Evolutionary conservation across 2,329 filamentous ascomycete species (phyloP), one percentile per base, ranked within the genome.

Genomic region (Zalaria obscura): DNA sequence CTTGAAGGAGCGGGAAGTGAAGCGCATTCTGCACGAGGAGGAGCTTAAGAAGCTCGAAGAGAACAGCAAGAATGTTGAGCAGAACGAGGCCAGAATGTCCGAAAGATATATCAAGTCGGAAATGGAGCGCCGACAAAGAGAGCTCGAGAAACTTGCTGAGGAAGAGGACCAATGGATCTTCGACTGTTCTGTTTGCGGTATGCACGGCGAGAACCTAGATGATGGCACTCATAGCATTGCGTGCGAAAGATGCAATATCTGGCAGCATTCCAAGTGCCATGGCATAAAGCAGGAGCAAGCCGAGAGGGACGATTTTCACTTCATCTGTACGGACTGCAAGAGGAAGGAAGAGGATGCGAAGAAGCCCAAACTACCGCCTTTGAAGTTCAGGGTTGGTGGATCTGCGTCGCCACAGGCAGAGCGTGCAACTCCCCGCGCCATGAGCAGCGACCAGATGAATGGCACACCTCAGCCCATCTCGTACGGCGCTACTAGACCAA

Each of bases 191-290:
- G 73, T 84, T 26, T 98, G 91, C 58, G 89, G 89, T 26, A 73
- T 87, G 25, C 80, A 94, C 59, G 91, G 91, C 25, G 81, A 93
- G 52, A 84, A 95, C 45, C 55, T 78, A 46, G 91, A 98, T 53
- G 91, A 96, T 57, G 91, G 91, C 31, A 81, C 85, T 5, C 88
- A 94, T 57, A 94, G 87, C 57, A 79, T 98, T 48, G 83, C 88
- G 27, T 98, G 91, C 62, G 91, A 98, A 56, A 79, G 72, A 50
- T 98, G 91, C 67, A 93, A 81, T 56, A 80, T 93, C 38, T 98
- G 91, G 91, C 89, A 96, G 58, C 91, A 98, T 57, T 93, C 87
- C 68, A 85, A 83, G 53, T 98, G 91, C 56, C 74, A 94, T 45
- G 81, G 80, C 34, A 83, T 96, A 48, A 73, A 75, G 36, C 75